Evolutionary conservation across 805 yeast species (phyloP).

Genomic region (Candida montana): DNA sequence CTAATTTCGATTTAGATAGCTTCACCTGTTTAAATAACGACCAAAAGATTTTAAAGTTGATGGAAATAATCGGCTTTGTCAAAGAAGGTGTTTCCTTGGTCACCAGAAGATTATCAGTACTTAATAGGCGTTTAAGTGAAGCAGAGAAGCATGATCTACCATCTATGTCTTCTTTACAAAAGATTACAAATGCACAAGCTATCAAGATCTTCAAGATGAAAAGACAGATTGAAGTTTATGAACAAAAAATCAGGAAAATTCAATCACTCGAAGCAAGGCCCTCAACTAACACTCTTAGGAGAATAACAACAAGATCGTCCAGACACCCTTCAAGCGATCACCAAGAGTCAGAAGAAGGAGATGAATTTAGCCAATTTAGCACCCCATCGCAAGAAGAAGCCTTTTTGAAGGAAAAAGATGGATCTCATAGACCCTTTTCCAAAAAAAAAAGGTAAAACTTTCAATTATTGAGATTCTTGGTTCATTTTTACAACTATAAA

Average conservation of each 20-base stretch:
- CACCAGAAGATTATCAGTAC: slow-evolving; percentile 12
- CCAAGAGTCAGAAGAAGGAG: background rate
- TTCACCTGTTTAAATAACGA: slow-evolving; percentile 2
- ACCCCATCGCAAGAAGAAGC: too few species aligned
- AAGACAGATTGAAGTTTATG: slow-evolving; percentile 8
- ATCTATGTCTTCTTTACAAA: slow-evolving; percentile 11
- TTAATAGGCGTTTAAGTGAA: slow-evolving; percentile 8
- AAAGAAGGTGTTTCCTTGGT: slow-evolving; percentile 16
- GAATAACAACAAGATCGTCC: background rate
- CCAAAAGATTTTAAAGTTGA: slow-evolving; percentile 6
- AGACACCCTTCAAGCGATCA: background rate
- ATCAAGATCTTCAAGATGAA: slow-evolving; percentile 7
- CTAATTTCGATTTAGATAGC: slow-evolving; percentile 3
- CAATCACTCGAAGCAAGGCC: slow-evolving; percentile 6
- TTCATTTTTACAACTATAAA: too few species aligned
- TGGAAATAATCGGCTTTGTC: slow-evolving; percentile 12
- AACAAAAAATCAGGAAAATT: slow-evolving; percentile 8
- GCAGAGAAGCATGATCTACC: slow-evolving; percentile 7
- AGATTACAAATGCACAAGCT: slow-evolving; percentile 8
- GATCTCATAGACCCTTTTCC: too few species aligned
- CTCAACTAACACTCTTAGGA: background rate
- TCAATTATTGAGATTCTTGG: too few species aligned
- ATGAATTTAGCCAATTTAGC: background rate
- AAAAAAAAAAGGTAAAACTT: too few species aligned
- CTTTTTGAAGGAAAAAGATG: too few species aligned